These are phyloP conservation scores for Clarireedia sp. DNA, from an alignment of 2,329 filamentous ascomycete species.

Conservation along the genomic window DNA sequence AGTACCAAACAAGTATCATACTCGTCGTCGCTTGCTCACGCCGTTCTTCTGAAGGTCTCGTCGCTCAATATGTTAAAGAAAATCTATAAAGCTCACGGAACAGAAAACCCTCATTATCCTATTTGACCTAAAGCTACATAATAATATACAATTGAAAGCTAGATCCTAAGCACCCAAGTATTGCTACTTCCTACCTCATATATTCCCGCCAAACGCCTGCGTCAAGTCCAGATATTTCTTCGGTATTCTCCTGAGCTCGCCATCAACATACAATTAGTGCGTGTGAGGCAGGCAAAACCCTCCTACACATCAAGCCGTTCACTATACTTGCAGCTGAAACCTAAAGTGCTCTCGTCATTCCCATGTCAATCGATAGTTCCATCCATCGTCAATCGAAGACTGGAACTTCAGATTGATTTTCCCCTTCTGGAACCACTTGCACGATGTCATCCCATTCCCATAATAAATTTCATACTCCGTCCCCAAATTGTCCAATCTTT, in stretches of 20 bases:
- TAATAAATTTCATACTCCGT: neutral
- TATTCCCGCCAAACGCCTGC: no score
- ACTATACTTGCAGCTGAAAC: no score
- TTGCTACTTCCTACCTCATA: neutral
- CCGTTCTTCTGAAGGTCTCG: no score
- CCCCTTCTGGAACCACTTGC: no score
- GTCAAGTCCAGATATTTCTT: no score
- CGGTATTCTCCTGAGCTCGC: no score
- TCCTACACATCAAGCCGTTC: no score
- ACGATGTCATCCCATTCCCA: neutral
- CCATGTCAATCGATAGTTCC: neutral
- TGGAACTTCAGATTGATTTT: neutral
- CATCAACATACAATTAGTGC: no score
- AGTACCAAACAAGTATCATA: no score
- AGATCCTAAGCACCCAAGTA: neutral
- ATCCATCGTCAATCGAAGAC: neutral
- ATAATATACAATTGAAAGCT: constrained; percentile 6
- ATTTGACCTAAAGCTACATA: constrained; percentile 1
- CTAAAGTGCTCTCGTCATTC: neutral
- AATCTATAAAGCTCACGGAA: neutral
- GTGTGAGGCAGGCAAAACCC: neutral
- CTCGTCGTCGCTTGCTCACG: no score
- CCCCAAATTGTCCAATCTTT: neutral
- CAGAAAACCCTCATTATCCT: neutral
- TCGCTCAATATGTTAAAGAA: neutral